Evolutionary conservation across 2,329 filamentous ascomycete species (phyloP).

Genomic region (Ceratocystis alfenasii): DNA sequence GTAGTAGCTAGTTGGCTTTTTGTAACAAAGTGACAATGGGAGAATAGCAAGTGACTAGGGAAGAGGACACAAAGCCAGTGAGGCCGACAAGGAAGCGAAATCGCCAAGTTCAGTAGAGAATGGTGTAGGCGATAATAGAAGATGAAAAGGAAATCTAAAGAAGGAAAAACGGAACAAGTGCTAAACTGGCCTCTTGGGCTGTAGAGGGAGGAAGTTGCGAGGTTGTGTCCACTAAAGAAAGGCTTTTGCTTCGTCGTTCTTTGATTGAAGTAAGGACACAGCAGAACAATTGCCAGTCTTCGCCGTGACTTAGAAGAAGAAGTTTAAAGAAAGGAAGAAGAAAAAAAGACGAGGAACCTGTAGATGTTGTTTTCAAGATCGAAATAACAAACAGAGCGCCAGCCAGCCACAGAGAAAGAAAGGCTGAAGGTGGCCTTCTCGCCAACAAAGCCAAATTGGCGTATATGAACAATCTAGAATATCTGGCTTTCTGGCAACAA

Average conservation of each 20-base stretch:
- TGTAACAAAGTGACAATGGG: background rate
- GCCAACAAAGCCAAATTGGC: background rate
- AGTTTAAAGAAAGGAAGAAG: constrained; percentile 8
- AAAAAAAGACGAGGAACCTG: background rate
- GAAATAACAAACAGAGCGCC: background rate
- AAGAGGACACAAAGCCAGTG: background rate
- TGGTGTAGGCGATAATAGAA: background rate
- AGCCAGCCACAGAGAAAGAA: constrained; percentile 2
- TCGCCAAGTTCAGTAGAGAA: background rate
- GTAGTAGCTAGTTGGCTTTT: background rate
- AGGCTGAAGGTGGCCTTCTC: constrained; percentile 15
- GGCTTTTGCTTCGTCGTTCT: background rate
- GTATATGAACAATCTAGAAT: constrained; percentile 13
- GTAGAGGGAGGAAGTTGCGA: background rate
- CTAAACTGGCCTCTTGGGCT: background rate
- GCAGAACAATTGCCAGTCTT: no score
- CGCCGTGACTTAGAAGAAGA: background rate
- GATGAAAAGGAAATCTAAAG: background rate
- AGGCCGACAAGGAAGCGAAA: background rate
- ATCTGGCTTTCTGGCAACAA: constrained; percentile 19
- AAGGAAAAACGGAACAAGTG: constrained; percentile 11
- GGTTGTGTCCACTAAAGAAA: background rate
- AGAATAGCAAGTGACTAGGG: background rate
- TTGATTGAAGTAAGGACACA: background rate
- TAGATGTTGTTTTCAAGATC: background rate